These are phyloP conservation scores for Saitozyma sp. DNA, from an alignment of 768 basidiomycete species.

Conservation along the genomic window DNA sequence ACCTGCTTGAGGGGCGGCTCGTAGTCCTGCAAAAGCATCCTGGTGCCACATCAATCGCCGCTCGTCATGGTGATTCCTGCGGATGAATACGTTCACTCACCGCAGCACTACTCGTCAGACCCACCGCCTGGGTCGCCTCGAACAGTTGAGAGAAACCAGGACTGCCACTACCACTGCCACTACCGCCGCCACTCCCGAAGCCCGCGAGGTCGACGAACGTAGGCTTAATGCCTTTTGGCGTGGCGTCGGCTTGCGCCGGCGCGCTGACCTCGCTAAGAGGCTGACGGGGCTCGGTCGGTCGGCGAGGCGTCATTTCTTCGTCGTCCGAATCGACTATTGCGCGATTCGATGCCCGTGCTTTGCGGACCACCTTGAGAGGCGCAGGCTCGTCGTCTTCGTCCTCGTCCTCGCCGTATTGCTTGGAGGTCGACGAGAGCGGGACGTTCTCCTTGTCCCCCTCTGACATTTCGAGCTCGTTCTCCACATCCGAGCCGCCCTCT, in stretches of 20 bases:
- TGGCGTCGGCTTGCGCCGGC: slow-evolving; percentile 10
- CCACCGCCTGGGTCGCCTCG: slow-evolving; percentile 35
- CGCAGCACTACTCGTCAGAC: not conserved
- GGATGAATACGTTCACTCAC: slow-evolving; percentile 12
- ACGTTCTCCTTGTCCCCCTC: slow-evolving; percentile 13
- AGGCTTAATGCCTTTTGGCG: not conserved
- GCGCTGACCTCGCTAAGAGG: not conserved
- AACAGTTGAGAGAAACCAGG: slow-evolving; percentile 46
- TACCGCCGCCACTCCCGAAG: slow-evolving; percentile 29
- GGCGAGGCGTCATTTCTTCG: slow-evolving; percentile 16
- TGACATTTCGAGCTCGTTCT: not conserved
- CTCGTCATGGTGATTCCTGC: slow-evolving; percentile 6
- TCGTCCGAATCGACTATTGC: slow-evolving; percentile 28
- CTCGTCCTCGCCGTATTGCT: not conserved
- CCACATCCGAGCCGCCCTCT: not conserved
- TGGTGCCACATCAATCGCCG: not conserved
- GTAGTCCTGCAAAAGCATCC: slow-evolving; percentile 28
- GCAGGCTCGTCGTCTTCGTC: slow-evolving; percentile 21
- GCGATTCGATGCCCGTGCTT: slow-evolving; percentile 2
- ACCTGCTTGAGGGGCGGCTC: slow-evolving; percentile 9
- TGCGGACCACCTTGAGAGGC: slow-evolving; percentile 1
- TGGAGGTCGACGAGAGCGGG: too few species aligned
- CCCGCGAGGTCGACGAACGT: slow-evolving; percentile 28
- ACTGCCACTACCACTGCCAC: too few species aligned
- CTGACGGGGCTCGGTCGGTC: slow-evolving; percentile 1